A percentile compares a stretch with the other conserved stretches of the same genome.
These are phyloP conservation scores for Mycena albidolilacea DNA, from an alignment of 768 basidiomycete species.

Conservation along the genomic window DNA sequence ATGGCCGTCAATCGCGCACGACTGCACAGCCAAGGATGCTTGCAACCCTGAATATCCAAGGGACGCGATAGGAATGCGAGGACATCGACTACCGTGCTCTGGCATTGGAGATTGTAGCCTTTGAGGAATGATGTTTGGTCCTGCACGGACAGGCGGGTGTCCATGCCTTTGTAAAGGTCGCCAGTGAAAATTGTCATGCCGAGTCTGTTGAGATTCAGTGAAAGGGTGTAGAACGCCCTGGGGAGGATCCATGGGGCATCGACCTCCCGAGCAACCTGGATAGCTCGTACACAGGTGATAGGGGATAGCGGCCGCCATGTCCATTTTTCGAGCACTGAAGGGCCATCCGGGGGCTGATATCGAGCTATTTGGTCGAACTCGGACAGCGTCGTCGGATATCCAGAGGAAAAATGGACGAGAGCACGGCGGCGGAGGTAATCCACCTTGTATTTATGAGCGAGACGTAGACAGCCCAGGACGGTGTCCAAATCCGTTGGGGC, in stretches of 20 bases:
- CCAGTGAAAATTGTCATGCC: conserved; percentile 7
- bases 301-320: background rate
- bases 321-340: background rate
- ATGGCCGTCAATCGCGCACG: background rate
- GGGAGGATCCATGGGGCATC: conserved; percentile 33
- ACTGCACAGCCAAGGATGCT: background rate
- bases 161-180: background rate
- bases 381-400: background rate
- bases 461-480: background rate
- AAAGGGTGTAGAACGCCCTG: conserved; percentile 15
- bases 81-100: background rate
- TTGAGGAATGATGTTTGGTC: background rate
- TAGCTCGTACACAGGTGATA: background rate
- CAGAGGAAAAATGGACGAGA: conserved; percentile 15
- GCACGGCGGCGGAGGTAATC: conserved; percentile 10
- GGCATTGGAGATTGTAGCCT: background rate
- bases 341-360: too few relatives aligned
- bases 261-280: conserved; percentile 32
- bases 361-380: too few relatives aligned
- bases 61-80: background rate
- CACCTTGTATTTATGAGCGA: background rate
- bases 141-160: background rate
- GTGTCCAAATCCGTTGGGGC: background rate
- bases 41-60: background rate
- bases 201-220: background rate